Percentiles rank a stretch among this genome's conserved stretches.
These are phyloP conservation scores for Fusarium xylarioides DNA, from an alignment of 2,329 filamentous ascomycete genomes.

Conservation along the genomic window DNA sequence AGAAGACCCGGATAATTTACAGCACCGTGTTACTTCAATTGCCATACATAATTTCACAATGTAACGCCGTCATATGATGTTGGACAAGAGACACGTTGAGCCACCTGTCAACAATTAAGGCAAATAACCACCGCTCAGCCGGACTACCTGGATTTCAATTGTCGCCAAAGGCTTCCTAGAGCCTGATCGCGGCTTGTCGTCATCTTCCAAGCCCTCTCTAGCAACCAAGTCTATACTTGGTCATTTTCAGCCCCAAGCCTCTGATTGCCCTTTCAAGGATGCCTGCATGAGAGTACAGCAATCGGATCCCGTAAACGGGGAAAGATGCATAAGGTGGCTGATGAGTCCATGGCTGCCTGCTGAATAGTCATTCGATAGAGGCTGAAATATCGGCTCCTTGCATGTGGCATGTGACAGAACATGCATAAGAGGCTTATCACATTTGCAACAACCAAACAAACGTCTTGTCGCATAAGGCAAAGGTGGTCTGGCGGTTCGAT, in stretches of 20 bases:
- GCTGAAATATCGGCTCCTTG: background rate
- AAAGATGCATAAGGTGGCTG: background rate
- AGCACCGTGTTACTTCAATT: background rate
- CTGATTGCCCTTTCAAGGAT: background rate
- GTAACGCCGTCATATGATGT: background rate
- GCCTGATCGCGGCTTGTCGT: background rate
- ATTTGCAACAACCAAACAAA: background rate
- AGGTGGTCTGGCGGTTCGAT: background rate
- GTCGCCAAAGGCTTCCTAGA: too few relatives aligned
- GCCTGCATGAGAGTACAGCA: background rate
- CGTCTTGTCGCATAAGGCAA: rapidly evolving
- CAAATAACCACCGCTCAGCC: rapidly evolving
- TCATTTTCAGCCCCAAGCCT: background rate
- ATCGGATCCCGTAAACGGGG: background rate
- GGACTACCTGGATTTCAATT: background rate
- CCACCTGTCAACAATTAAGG: background rate
- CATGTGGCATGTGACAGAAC: background rate
- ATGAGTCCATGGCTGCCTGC: background rate
- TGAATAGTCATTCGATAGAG: background rate
- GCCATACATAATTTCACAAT: background rate
- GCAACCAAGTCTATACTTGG: background rate
- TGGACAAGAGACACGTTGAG: too few relatives aligned
- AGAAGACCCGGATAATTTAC: too few relatives aligned
- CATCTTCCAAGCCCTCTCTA: background rate
- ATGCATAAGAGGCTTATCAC: background rate